Base-by-base conservation (phyloP, 2,329 filamentous ascomycete genomes). In the Pseudogymnoascus sp. region DNA sequence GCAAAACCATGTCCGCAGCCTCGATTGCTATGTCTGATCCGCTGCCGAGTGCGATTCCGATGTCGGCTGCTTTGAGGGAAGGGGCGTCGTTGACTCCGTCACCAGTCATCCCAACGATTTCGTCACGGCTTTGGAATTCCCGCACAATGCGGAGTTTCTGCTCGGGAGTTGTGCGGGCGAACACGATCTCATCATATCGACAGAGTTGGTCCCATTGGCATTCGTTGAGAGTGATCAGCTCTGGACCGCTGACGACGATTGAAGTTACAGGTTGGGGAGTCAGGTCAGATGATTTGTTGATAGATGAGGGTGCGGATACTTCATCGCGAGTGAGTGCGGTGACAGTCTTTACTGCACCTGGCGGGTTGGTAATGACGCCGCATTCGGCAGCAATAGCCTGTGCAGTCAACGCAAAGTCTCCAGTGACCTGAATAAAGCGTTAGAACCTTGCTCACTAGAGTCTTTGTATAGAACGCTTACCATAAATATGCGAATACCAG, bases 61-160 rank as follows among this genome's bases (percentile, higher is more conserved):
- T 79, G 66, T 85, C 81, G 3, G 83, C 83, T 62, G 79, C 78
- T 67, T 82, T 84, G 23, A 86, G 76, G 2, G 81, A 80, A 2
- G 83, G 84, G 64, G 76, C 76, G 65, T 80, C 77, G 64, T 79
- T 79, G 12, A 79, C 77, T 28, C 78, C 78, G 64, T 77, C 77
- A 6, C 78, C 77, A 1, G 77, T 79, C 78, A 79, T 82, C 5
- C 78, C 83, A 5, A 86, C 82, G 34, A 84, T 82, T 44, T 84
- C 78, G 4, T 82, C 79, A 7, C 83, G 78, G 0, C 79, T 75
- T 70, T 90, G 89, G 65, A 91, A 87, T 72, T 90, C 88, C 31
- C 84, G 83, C n/a, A 93, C 89, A 65, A 92, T 92, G 36, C 88
- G 85, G 5, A 92, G 82, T 72, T 93, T 93, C 71, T 92, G 89